phyloP scores from a whole-genome alignment of 257 asterid genomes.

The Salvia rosmarinus region DNA sequence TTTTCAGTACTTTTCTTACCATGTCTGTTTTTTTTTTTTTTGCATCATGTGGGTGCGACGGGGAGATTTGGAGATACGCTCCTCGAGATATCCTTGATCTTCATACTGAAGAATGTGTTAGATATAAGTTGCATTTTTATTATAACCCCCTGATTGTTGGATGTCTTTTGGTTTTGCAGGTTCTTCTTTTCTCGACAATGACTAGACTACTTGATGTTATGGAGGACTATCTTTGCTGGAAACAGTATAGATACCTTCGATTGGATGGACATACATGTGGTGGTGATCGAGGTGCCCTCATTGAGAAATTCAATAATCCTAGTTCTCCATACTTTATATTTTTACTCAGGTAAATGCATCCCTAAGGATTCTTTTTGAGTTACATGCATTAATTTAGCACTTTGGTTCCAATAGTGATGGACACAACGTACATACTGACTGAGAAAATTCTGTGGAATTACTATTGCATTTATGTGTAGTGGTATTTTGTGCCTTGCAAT shows the following conservation, averaged over 20 bases:
- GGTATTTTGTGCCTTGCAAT: background rate
- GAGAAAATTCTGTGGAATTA: slow-evolving; percentile 6
- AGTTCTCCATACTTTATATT: slow-evolving; percentile 91
- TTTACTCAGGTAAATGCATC: slow-evolving; percentile 78
- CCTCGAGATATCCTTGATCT: slow-evolving; percentile 5
- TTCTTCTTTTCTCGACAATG: slow-evolving; percentile 98
- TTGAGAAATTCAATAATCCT: slow-evolving; percentile 81
- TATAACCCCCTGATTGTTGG: slow-evolving; percentile 15
- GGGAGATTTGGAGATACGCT: background rate
- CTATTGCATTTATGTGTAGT: slow-evolving; percentile 7
- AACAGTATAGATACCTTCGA: slow-evolving; percentile 87
- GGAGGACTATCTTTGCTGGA: slow-evolving; percentile 99
- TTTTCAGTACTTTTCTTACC: background rate
- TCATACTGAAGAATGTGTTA: slow-evolving; percentile 21
- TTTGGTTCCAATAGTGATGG: slow-evolving; percentile 26
- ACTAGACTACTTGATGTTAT: slow-evolving; percentile 97
- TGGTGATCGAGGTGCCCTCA: slow-evolving; percentile 95
- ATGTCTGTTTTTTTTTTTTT: slow-evolving; percentile 1
- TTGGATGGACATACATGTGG: slow-evolving; percentile 99
- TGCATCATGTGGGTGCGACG: background rate
- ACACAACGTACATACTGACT: slow-evolving; percentile 15
- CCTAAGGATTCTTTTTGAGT: slow-evolving; percentile 10
- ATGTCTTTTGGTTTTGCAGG: slow-evolving; percentile 50
- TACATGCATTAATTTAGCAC: slow-evolving; percentile 28
- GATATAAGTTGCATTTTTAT: slow-evolving; percentile 11